Conservation (phyloP, 768 basidiomycete species). For the Kwoniella pini region DNA sequence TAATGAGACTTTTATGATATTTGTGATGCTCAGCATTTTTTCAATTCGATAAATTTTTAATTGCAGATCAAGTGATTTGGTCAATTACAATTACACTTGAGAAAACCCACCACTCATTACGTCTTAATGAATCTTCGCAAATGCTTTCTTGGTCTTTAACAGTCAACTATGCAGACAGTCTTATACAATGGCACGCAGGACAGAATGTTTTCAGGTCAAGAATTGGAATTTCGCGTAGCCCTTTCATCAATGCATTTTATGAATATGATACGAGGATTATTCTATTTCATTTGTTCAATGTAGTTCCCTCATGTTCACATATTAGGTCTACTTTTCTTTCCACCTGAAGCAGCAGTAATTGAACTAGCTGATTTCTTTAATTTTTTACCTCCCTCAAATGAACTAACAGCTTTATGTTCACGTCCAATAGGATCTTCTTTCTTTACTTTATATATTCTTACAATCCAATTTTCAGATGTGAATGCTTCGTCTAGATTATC, state of each 20-base stretch:
- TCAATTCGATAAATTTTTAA: no score
- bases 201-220: no score
- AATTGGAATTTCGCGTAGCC: no score
- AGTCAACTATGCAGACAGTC: no score
- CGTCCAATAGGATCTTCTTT: constrained; percentile 89
- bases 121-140: no score
- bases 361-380: constrained; percentile 62
- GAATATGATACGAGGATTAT: background rate
- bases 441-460: constrained; percentile 92
- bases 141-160: no score
- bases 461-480: constrained; percentile 99
- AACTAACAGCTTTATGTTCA: constrained; percentile 81
- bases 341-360: constrained; percentile 1
- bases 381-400: constrained; percentile 84
- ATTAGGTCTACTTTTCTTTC: constrained; percentile 32
- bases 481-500: constrained; percentile 82
- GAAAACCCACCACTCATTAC: no score
- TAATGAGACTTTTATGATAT: no score
- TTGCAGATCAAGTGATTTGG: no score
- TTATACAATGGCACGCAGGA: no score
- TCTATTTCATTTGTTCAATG: background rate
- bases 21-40: no score
- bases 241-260: background rate
- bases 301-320: constrained; percentile 9
- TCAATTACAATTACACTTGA: no score